Evolutionary conservation across 2,329 filamentous ascomycete species (phyloP).

Genomic region (Aspergillus intermedius): DNA sequence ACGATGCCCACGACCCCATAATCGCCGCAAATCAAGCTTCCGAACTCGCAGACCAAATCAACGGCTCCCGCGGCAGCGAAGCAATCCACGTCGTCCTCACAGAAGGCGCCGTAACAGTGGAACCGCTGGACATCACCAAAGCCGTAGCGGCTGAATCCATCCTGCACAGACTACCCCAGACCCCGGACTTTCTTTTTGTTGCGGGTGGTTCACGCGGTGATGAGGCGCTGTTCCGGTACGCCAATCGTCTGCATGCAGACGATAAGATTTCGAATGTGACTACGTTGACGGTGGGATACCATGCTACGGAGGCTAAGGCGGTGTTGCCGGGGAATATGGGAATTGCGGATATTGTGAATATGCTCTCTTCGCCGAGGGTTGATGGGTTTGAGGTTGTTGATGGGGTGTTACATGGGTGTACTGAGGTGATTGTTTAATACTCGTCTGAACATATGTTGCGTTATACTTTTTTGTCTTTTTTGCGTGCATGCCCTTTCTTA

Average conservation of each 20-base stretch:
- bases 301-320: conserved; percentile 76
- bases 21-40: conserved; percentile 72
- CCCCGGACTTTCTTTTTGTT: conserved; percentile 78
- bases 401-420: background rate
- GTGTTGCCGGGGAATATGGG: conserved; percentile 81
- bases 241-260: conserved; percentile 62
- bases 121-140: conserved; percentile 81
- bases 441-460: background rate
- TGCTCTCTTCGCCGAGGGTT: conserved; percentile 9
- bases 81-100: conserved; percentile 74
- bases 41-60: conserved; percentile 88
- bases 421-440: background rate
- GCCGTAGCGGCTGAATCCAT: conserved; percentile 69
- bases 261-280: conserved; percentile 60
- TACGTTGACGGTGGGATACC: conserved; percentile 74
- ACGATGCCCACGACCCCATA: conserved; percentile 67
- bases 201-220: conserved; percentile 84
- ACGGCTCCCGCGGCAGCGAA: conserved; percentile 77
- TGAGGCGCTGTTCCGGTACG: conserved; percentile 88
- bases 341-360: conserved; percentile 49
- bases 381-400: conserved; percentile 2
- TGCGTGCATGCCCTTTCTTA: background rate
- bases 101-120: conserved; percentile 74
- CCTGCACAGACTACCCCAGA: conserved; percentile 55
- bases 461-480: background rate